Base-by-base conservation (phyloP, 2,329 filamentous ascomycete genomes). In the Cercospora zeae-maydis region DNA sequence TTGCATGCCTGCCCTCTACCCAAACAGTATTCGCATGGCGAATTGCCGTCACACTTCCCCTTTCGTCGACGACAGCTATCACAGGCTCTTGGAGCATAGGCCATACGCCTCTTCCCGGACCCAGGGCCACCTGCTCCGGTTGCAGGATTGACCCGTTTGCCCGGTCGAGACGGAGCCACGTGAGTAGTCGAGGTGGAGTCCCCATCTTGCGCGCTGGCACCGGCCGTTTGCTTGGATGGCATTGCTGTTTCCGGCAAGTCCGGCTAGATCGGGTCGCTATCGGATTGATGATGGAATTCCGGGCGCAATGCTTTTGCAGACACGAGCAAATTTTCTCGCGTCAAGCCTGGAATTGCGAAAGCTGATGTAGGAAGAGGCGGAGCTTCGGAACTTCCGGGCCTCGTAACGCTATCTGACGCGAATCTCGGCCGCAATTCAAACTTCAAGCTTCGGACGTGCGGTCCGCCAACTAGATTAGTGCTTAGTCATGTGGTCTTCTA, bases 61-160 rank as follows among this genome's bases (percentile, higher is more conserved):
- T 53, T 53, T n/a, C 49, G 27, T 33, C 49, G 49, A 10, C 49
- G 49, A 34, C 49, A 53, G 31, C 49, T 53, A 53, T 53, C 49
- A 21, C 49, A 53, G 16, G 49, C 49, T 21, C 49, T 21, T 10
- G 49, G 49, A 3, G 49, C 49, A 34, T 53, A 53, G 11, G 49
- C 49, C 49, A 53, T 14, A 34, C 49, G 49, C 30, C 49, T 13
- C 27, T 34, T 53, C 4, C 49, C 30, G 13, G 49, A 53, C 13
- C n/a, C 49, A 10, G 49, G 30, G 31, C 49, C 49, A 24, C n/a
- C n/a, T 16, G 27, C 30, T 19, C 30, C 49, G 10, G 13, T 13
- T 4, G 27, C 30, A 21, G 27, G 16, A 53, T 13, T 34, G 27
- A 14, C 27, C 27, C 49, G 27, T 34, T 53, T 53, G 7, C 27